Conservation (phyloP, 306 rosid genomes). For the Boehmeria nivea region DNA sequence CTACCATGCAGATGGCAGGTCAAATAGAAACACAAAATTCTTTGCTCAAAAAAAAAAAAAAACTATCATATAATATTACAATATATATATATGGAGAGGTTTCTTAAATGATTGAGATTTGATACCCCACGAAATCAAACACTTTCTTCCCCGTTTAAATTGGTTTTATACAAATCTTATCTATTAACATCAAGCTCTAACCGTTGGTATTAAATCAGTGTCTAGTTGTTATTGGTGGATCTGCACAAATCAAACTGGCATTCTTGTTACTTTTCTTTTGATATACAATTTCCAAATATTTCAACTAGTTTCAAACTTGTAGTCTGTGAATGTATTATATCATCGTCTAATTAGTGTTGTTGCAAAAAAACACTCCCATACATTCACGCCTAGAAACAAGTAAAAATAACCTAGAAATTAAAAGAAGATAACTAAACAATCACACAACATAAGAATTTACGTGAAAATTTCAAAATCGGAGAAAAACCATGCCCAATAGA, state of each 20-base stretch:
- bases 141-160: conserved; percentile 34
- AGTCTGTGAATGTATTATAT: too few relatives aligned
- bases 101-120: conserved; percentile 71
- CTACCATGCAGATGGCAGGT: too few relatives aligned
- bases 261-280: background rate
- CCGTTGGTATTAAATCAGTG: conserved; percentile 22
- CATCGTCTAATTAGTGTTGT: too few relatives aligned
- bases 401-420: too few relatives aligned
- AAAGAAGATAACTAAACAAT: too few relatives aligned
- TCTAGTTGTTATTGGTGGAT: conserved; percentile 38
- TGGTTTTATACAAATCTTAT: conserved; percentile 25
- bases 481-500: too few relatives aligned
- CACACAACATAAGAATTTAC: too few relatives aligned
- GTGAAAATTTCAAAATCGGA: too few relatives aligned
- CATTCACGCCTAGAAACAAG: too few relatives aligned
- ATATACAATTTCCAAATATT: background rate
- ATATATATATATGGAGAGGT: conserved; percentile 14
- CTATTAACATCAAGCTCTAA: conserved; percentile 36
- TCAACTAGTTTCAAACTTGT: background rate
- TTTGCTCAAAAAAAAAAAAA: background rate
- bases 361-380: too few relatives aligned
- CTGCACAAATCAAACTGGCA: conserved; percentile 19
- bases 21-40: too few relatives aligned
- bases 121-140: conserved; percentile 69
- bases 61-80: background rate